Evolutionary conservation across 2,329 filamentous ascomycete species (phyloP).

Genomic region (Microsporum canis): DNA sequence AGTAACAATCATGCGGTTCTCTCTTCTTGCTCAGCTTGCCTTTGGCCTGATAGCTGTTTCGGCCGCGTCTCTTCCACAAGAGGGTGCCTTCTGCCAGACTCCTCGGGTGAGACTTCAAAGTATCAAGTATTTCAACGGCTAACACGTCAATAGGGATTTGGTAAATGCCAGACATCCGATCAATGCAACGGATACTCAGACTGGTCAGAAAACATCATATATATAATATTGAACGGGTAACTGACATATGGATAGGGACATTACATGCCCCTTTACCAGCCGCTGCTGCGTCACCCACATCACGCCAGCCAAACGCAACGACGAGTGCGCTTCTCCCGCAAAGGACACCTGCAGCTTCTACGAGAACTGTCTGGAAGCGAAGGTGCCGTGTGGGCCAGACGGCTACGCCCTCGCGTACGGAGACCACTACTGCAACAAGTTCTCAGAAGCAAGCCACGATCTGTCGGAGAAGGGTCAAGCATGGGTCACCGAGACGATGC

Average conservation of each 20-base stretch:
- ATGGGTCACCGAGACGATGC: constrained; percentile 21
- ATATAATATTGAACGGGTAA: background rate
- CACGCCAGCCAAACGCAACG: background rate
- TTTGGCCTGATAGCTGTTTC: background rate
- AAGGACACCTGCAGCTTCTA: constrained; percentile 22
- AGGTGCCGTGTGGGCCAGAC: constrained; percentile 18
- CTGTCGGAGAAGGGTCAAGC: constrained; percentile 16
- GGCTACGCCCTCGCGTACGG: constrained; percentile 24
- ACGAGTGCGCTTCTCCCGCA: constrained; percentile 13
- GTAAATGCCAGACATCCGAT: too few species aligned
- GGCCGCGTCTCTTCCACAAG: background rate
- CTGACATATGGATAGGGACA: background rate
- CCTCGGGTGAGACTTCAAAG: too few species aligned
- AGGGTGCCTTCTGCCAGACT: too few species aligned
- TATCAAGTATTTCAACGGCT: too few species aligned
- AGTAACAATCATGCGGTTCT: background rate
- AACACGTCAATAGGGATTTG: too few species aligned
- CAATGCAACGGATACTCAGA: too few species aligned
- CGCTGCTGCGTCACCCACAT: background rate
- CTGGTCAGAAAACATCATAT: background rate
- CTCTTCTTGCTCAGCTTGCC: background rate
- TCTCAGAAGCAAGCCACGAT: constrained; percentile 8
- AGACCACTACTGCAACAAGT: constrained; percentile 21
- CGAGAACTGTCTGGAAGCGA: constrained; percentile 16
- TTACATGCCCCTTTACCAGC: background rate